Percentiles rank a stretch among this genome's conserved stretches.
Evolutionary conservation across 768 basidiomycete genomes (phyloP).

Genomic region (Hypsizygus marmoreus): DNA sequence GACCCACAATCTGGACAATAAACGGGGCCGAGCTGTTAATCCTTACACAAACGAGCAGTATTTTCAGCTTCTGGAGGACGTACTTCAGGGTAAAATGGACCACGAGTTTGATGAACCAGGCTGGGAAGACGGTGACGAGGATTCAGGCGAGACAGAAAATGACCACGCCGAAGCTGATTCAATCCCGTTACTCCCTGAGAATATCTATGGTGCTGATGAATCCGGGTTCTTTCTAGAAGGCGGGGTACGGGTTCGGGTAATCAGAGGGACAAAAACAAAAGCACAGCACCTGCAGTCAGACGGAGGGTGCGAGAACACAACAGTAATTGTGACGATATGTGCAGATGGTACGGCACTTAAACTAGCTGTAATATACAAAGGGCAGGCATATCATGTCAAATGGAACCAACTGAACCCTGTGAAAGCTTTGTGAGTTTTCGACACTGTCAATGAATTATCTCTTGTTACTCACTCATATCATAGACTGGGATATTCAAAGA

Average conservation of each 20-base stretch:
- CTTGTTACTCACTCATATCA: background rate
- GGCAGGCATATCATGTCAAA: constrained; percentile 28
- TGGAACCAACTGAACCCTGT: constrained; percentile 38
- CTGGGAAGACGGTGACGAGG: constrained; percentile 15
- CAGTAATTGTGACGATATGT: constrained; percentile 39
- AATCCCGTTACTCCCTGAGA: no score
- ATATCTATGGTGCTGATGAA: constrained; percentile 24
- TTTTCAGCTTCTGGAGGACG: constrained; percentile 29
- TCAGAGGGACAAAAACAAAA: constrained; percentile 26
- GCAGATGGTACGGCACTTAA: constrained; percentile 34
- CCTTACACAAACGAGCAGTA: constrained; percentile 28
- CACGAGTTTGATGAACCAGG: no score
- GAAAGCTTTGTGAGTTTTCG: constrained; percentile 29
- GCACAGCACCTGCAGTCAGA: constrained; percentile 18
- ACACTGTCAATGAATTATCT: background rate
- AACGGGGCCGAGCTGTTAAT: constrained; percentile 30
- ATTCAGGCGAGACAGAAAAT: constrained; percentile 15
- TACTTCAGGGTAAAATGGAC: no score
- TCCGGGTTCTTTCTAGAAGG: constrained; percentile 15
- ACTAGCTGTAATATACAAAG: constrained; percentile 40
- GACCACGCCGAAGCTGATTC: constrained; percentile 38
- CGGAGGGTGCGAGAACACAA: constrained; percentile 35
- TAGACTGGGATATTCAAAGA: constrained; percentile 28
- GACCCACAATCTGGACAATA: constrained; percentile 32
- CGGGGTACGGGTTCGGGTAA: constrained; percentile 24